phyloP scores from a whole-genome alignment of 495 filamentous ascomycete species.

The Stereocaulon alpinum region DNA sequence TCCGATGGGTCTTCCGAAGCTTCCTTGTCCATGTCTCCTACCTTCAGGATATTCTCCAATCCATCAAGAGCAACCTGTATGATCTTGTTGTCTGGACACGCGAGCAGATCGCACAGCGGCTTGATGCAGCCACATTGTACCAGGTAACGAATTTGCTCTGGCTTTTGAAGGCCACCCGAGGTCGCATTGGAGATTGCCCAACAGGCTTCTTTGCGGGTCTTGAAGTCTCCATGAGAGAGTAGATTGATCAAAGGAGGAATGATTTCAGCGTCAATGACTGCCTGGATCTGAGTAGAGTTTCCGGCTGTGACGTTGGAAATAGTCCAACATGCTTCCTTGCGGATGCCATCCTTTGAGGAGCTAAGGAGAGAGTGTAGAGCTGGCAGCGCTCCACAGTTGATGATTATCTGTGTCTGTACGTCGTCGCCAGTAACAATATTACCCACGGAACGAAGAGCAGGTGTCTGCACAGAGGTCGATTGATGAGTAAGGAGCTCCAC shows the following conservation, averaged over 20 bases:
- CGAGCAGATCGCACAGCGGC: slow-evolving; percentile 90
- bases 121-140: slow-evolving; percentile 92
- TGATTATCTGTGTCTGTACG: slow-evolving; percentile 97
- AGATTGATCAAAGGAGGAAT: slow-evolving; percentile 94
- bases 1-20: slow-evolving; percentile 53
- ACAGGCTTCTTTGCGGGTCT: slow-evolving; percentile 99
- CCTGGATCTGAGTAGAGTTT: slow-evolving; percentile 94
- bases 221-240: slow-evolving; percentile 91
- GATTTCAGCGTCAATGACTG: slow-evolving; percentile 94
- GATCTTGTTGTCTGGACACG: slow-evolving; percentile 99
- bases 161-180: slow-evolving; percentile 94
- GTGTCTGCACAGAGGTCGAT: slow-evolving; percentile 98
- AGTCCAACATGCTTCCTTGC: slow-evolving; percentile 99
- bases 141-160: slow-evolving; percentile 94
- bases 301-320: slow-evolving; percentile 99
- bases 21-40: slow-evolving; percentile 97
- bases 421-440: slow-evolving; percentile 99
- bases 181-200: slow-evolving; percentile 99
- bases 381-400: slow-evolving; percentile 91
- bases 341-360: slow-evolving; percentile 96
- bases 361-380: slow-evolving; percentile 85
- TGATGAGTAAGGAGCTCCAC: slow-evolving; percentile 98
- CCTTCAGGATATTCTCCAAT: slow-evolving; percentile 98
- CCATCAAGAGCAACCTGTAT: slow-evolving; percentile 98
- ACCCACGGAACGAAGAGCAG: slow-evolving; percentile 90